Percentiles rank a stretch among this genome's conserved stretches.
These are phyloP conservation scores for Nothophaeocryptopus gaeumannii DNA, from an alignment of 2,329 filamentous ascomycete species.

Conservation along the genomic window DNA sequence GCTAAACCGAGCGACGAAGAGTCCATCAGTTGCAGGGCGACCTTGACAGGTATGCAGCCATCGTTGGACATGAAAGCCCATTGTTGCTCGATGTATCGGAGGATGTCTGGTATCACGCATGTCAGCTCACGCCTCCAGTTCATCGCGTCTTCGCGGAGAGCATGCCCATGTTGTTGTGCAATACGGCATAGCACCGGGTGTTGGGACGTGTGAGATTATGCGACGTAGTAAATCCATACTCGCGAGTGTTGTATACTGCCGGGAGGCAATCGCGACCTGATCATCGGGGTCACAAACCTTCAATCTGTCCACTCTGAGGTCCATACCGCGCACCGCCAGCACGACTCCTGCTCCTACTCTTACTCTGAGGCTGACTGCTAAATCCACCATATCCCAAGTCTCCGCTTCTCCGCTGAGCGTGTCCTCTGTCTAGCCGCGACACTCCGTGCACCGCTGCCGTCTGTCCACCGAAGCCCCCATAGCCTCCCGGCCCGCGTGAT, in stretches of 20 bases:
- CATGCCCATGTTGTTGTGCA: no score
- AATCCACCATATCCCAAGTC: conserved; percentile 26
- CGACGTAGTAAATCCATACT: not conserved
- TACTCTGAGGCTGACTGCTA: conserved; percentile 20
- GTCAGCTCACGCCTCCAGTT: no score
- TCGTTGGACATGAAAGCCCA: conserved; percentile 90
- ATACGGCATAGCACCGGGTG: no score
- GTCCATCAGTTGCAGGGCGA: conserved; percentile 93
- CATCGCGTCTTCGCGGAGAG: no score
- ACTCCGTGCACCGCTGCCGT: conserved; percentile 25
- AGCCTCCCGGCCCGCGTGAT: conserved; percentile 32
- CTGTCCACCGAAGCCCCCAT: conserved; percentile 35
- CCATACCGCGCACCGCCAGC: conserved; percentile 32
- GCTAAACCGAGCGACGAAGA: conserved; percentile 88
- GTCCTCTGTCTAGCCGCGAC: conserved; percentile 43
- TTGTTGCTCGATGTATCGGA: conserved; percentile 80
- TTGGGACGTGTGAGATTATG: no score
- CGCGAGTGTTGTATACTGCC: not conserved
- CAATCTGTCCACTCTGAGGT: conserved; percentile 42
- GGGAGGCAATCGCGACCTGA: not conserved
- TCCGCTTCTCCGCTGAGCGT: conserved; percentile 41
- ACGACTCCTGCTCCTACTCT: conserved; percentile 35
- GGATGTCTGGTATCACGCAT: conserved; percentile 49
- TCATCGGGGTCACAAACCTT: conserved; percentile 29
- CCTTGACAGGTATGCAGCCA: conserved; percentile 87